phyloP scores from a whole-genome alignment of 2,329 filamentous ascomycete genomes.

The Alternaria postmessia region DNA sequence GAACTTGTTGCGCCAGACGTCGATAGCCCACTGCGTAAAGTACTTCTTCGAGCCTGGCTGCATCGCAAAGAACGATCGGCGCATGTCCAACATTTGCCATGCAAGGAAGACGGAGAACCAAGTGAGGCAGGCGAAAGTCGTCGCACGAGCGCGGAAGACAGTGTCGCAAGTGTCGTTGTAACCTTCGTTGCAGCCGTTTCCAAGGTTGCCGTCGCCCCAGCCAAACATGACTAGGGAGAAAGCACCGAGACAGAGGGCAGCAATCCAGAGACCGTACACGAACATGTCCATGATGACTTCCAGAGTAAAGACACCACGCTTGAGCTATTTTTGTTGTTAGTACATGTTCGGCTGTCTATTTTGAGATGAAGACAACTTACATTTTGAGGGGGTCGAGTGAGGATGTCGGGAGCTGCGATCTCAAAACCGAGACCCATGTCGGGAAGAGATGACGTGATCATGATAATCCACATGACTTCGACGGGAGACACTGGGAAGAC shows the following conservation, averaged over 20 bases:
- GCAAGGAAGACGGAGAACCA: conserved; percentile 80
- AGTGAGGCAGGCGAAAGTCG: conserved; percentile 76
- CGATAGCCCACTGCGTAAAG: conserved; percentile 67
- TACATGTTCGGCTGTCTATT: background rate
- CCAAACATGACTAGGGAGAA: conserved; percentile 48
- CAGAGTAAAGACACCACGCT: conserved; percentile 46
- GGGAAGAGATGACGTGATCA: conserved; percentile 49
- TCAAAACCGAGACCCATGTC: conserved; percentile 49
- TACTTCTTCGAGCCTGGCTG: conserved; percentile 68
- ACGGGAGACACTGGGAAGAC: conserved; percentile 50
- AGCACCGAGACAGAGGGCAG: conserved; percentile 42
- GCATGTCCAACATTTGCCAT: conserved; percentile 75
- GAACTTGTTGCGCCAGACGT: conserved; percentile 77
- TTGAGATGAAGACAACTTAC: conserved; percentile 9
- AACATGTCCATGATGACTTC: conserved; percentile 49
- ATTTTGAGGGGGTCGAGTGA: conserved; percentile 23
- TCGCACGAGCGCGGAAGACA: conserved; percentile 67
- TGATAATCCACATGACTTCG: conserved; percentile 52
- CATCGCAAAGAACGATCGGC: conserved; percentile 78
- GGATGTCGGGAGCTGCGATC: conserved; percentile 45
- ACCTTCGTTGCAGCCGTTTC: conserved; percentile 41
- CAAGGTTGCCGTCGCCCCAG: conserved; percentile 43
- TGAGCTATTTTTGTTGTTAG: conserved; percentile 24
- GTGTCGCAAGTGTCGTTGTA: conserved; percentile 39
- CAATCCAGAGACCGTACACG: conserved; percentile 47